Evolutionary conservation across 192 early-diverging fungal genomes (phyloP).

Genomic region (Helicostylum pulchrum): DNA sequence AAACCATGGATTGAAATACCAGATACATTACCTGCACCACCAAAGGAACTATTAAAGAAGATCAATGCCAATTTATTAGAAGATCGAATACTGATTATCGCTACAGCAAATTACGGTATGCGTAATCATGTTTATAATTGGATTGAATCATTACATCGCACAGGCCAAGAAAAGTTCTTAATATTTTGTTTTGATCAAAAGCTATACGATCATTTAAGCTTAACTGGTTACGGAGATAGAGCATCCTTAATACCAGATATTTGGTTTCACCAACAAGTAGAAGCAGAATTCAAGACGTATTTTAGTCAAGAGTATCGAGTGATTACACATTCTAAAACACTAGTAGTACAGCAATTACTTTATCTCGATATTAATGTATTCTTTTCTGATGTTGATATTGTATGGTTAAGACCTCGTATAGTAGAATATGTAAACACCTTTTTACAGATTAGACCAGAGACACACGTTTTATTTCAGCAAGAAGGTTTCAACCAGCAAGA

Average conservation of each 20-base stretch:
- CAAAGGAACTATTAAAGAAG: conserved; percentile 9
- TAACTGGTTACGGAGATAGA: conserved; percentile 19
- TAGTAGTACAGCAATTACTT: conserved; percentile 28
- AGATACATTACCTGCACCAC: not conserved
- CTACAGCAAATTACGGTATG: conserved; percentile 30
- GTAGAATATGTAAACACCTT: conserved; percentile 11
- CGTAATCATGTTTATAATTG: conserved; percentile 27
- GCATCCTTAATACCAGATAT: conserved; percentile 19
- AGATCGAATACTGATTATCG: conserved; percentile 16
- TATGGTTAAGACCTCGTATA: conserved; percentile 18
- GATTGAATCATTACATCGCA: conserved; percentile 28
- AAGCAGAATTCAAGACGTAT: conserved; percentile 2
- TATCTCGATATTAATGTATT: conserved; percentile 28
- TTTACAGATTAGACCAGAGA: conserved; percentile 18
- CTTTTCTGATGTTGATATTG: conserved; percentile 30
- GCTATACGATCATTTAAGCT: conserved; percentile 3
- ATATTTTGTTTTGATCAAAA: conserved; percentile 27
- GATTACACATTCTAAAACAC: conserved; percentile 23
- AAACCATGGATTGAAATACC: not conserved
- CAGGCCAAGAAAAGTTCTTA: conserved; percentile 14
- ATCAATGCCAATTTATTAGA: conserved; percentile 21
- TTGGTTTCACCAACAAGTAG: conserved; percentile 22
- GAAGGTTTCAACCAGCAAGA: conserved; percentile 8
- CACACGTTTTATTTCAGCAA: conserved; percentile 23
- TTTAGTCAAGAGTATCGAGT: conserved; percentile 7